phyloP scores from a whole-genome alignment of 2,329 filamentous ascomycete genomes.

The Phaeosphaeria sp. region DNA sequence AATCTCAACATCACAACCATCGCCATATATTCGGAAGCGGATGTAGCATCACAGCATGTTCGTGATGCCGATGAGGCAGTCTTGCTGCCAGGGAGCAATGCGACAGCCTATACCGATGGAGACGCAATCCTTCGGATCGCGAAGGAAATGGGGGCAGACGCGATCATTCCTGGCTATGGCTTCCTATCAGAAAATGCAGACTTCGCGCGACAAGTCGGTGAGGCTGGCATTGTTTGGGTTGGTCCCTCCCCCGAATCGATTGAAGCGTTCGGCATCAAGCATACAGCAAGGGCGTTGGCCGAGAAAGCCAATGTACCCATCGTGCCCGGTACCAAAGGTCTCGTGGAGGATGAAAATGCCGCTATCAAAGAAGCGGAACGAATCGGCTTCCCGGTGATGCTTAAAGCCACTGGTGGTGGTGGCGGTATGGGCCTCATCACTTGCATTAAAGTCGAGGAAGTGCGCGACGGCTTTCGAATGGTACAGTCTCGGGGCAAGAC shows the following conservation, averaged over 20 bases:
- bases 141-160: slow-evolving; percentile 57
- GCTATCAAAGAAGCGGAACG: slow-evolving; percentile 53
- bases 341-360: slow-evolving; percentile 57
- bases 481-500: slow-evolving; percentile 78
- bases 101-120: slow-evolving; percentile 59
- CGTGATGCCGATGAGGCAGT: slow-evolving; percentile 61
- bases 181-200: slow-evolving; percentile 70
- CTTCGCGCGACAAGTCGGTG: slow-evolving; percentile 62
- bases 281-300: slow-evolving; percentile 63
- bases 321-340: slow-evolving; percentile 60
- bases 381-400: slow-evolving; percentile 61
- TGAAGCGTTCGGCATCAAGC: slow-evolving; percentile 65
- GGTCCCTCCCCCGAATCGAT: slow-evolving; percentile 64
- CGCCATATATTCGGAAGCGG: slow-evolving; percentile 65
- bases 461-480: slow-evolving; percentile 71
- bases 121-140: slow-evolving; percentile 61
- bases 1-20: slow-evolving; percentile 60
- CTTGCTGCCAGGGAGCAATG: slow-evolving; percentile 56
- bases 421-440: slow-evolving; percentile 87
- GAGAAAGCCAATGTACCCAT: slow-evolving; percentile 61
- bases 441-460: slow-evolving; percentile 72
- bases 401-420: slow-evolving; percentile 68
- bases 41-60: slow-evolving; percentile 63
- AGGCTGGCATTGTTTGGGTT: slow-evolving; percentile 65
- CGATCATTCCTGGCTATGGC: slow-evolving; percentile 72